Evolutionary conservation across 352 stramenopile species (phyloP).

Genomic region (Nothophytophthora sp.): DNA sequence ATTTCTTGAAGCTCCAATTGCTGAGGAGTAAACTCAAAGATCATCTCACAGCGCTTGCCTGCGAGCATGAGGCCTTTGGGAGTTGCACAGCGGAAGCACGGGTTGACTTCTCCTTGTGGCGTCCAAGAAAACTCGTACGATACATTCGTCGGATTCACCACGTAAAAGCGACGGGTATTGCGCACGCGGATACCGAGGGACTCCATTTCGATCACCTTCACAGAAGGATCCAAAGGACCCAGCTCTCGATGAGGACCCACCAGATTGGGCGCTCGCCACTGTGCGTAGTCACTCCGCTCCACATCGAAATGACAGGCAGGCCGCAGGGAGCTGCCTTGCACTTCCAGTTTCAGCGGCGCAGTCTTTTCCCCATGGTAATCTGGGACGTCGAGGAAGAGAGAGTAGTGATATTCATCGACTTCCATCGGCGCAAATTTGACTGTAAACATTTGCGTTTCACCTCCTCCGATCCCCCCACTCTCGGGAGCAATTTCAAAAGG

Average conservation of each 20-base stretch:
- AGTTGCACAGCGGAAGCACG: conserved; percentile 91
- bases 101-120: conserved; percentile 65
- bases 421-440: conserved; percentile 92
- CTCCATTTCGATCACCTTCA: conserved; percentile 93
- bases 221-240: conserved; percentile 78
- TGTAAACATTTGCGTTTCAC: conserved; percentile 70
- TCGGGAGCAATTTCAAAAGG: conserved; percentile 88
- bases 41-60: conserved; percentile 94
- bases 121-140: conserved; percentile 94
- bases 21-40: conserved; percentile 96
- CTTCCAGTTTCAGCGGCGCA: conserved; percentile 40
- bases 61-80: conserved; percentile 91
- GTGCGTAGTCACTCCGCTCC: conserved; percentile 87
- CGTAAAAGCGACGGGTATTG: conserved; percentile 93
- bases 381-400: conserved; percentile 44
- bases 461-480: conserved; percentile 52
- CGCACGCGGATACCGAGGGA: conserved; percentile 89
- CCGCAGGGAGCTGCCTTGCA: conserved; percentile 78
- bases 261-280: conserved; percentile 62
- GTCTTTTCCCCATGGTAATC: background rate
- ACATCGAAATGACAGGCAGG: conserved; percentile 95
- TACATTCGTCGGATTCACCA: conserved; percentile 93
- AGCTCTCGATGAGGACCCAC: conserved; percentile 83
- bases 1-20: conserved; percentile 89
- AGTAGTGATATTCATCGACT: conserved; percentile 87